phyloP scores from a whole-genome alignment of 192 early-diverging fungal species.

The Coemansia sp. region DNA sequence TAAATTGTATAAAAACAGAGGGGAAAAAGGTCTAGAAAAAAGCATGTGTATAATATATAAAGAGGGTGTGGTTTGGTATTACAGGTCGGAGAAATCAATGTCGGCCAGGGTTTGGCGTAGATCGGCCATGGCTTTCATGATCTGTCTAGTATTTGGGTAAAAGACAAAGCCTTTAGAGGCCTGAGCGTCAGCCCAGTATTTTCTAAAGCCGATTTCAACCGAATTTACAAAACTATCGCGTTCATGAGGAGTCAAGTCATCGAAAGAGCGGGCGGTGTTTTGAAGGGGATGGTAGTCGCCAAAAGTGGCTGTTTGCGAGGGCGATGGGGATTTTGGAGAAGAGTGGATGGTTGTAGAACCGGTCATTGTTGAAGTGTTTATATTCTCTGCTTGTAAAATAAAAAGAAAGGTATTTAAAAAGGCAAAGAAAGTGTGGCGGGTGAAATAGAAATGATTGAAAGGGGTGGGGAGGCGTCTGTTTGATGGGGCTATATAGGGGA shows the following conservation, averaged over 20 bases:
- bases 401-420: not conserved
- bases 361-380: conserved; percentile 1
- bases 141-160: conserved; percentile 10
- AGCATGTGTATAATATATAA: no score
- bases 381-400: not conserved
- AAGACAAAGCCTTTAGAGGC: conserved; percentile 5
- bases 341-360: not conserved
- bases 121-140: conserved; percentile 10
- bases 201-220: conserved; percentile 6
- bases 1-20: no score
- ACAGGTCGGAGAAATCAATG: conserved; percentile 10
- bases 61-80: no score
- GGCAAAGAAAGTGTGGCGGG: no score
- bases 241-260: conserved; percentile 7
- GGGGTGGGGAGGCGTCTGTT: not conserved
- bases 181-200: not conserved
- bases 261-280: conserved; percentile 3
- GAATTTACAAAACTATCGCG: conserved; percentile 5
- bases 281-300: no score
- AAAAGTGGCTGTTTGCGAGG: not conserved
- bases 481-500: not conserved
- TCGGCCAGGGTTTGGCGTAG: conserved; percentile 5
- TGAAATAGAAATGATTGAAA: not conserved
- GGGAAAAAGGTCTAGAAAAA: no score
- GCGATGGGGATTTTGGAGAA: not conserved